Evolutionary conservation across 73 alveolate genomes (phyloP), one percentile per base, ranked within the genome.

Genomic region (Paramecium sexaurelia): DNA sequence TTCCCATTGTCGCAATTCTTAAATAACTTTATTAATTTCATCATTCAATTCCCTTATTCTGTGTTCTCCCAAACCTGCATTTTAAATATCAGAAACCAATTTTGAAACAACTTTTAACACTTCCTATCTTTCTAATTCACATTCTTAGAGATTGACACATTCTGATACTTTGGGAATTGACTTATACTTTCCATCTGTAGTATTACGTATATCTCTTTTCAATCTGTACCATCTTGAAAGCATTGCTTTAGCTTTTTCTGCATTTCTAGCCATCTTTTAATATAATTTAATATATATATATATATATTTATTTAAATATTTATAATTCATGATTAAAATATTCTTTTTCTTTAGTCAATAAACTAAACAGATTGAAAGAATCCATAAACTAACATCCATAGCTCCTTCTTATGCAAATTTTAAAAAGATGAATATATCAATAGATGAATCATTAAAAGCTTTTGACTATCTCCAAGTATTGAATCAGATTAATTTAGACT

Each of bases 41-140:
- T 98, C 99, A 92, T 98, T 98, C 73, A 98, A 61, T 66, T 97
- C 99, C 73, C 99, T 84, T 24, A 98, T 94, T 78, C 97, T 92
- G 56, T 94, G 97, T 94, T 98, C 99, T 13, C 99, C 99, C 68
- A 98, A 83, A n/a, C 98, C 96, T 8, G 99, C 99, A 95, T 98
- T 98, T 93, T 98, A 96, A 45, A 98, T 98, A 33, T 96, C 99
- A 1, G 97, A 92, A 1, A 98, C 99, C 71, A 92, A 95, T 84
- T 93, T 94, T 7, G 96, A 95, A 33, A 96, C 95, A 66, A 96
- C 99, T 88, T 96, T 95, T 43, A 98, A 82, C 13, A 97, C 97
- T 67, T 94, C 92, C 15, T 45, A 19, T 41, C 96, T 87, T 26
- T 94, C 95, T 17, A 69, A 78, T 24, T 95, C 95, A 82, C 97